phyloP scores from a whole-genome alignment of 139 green algal species.

The Chlorella sp. region DNA sequence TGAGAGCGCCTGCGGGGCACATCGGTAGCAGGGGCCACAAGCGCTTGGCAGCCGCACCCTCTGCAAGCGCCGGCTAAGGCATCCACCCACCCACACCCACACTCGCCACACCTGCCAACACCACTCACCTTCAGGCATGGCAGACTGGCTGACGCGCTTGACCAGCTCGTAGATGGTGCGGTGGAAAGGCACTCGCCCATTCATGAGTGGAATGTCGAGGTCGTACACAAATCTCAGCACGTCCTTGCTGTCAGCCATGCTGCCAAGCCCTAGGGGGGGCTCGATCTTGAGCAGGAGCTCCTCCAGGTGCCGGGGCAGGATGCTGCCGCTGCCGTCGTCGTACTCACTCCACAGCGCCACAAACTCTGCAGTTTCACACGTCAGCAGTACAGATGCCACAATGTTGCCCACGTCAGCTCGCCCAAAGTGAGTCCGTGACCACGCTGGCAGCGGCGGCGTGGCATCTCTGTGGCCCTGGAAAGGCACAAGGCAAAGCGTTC shows the following conservation, averaged over 20 bases:
- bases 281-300: slow-evolving; percentile 52
- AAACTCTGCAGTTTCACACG: slow-evolving; percentile 43
- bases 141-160: slow-evolving; percentile 44
- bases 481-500: no score
- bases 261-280: slow-evolving; percentile 63
- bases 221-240: slow-evolving; percentile 71
- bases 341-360: slow-evolving; percentile 72
- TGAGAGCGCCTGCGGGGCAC: slow-evolving; percentile 27
- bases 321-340: slow-evolving; percentile 63
- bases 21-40: no score
- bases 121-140: slow-evolving; percentile 56
- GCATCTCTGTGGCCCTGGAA: no score
- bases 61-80: no score
- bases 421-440: no score
- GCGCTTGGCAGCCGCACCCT: no score
- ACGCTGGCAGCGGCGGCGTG: no score
- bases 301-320: slow-evolving; percentile 57
- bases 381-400: no score
- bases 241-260: slow-evolving; percentile 51
- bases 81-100: no score
- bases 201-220: slow-evolving; percentile 70
- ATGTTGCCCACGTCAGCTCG: no score
- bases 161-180: slow-evolving; percentile 49
- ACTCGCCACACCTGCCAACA: no score
- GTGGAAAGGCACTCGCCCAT: slow-evolving; percentile 59